These are phyloP conservation scores for Lindgomyces ingoldianus DNA, from an alignment of 495 filamentous ascomycete species.

Conservation along the genomic window DNA sequence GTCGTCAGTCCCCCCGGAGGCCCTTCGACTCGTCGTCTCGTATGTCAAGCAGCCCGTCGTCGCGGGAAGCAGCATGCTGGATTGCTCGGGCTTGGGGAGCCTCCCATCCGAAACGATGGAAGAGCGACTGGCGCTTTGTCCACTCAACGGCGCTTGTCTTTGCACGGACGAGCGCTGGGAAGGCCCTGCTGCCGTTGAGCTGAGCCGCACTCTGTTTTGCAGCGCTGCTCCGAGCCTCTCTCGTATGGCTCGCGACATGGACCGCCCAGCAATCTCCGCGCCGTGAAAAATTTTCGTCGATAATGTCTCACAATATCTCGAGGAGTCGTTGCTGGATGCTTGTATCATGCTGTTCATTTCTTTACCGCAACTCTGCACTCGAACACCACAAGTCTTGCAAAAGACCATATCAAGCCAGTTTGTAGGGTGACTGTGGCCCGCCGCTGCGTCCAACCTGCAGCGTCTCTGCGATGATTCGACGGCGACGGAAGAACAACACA, in stretches of 20 bases:
- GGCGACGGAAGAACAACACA: conserved; percentile 31
- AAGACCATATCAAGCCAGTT: background rate
- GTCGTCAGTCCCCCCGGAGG: no score
- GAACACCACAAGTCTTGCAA: conserved; percentile 7
- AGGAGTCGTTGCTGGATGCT: conserved; percentile 3
- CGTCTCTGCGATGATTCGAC: conserved; percentile 30
- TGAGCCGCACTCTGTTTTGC: conserved; percentile 38
- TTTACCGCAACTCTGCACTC: conserved; percentile 37
- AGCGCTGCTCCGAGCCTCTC: conserved; percentile 21
- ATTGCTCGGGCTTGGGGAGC: background rate
- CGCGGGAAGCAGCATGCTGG: conserved; percentile 23
- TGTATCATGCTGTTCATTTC: conserved; percentile 31
- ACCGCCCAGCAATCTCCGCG: conserved; percentile 34
- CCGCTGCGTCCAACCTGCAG: conserved; percentile 25
- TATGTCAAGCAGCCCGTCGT: conserved; percentile 18
- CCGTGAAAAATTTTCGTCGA: conserved; percentile 36
- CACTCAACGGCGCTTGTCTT: conserved; percentile 23
- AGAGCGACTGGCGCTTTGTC: conserved; percentile 8
- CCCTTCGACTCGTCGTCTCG: background rate
- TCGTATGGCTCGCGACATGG: conserved; percentile 20
- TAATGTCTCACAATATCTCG: conserved; percentile 35
- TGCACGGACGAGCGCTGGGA: conserved; percentile 17
- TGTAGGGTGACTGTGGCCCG: conserved; percentile 20
- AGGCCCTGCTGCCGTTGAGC: conserved; percentile 26
- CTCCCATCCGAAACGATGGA: conserved; percentile 27